phyloP scores from a whole-genome alignment of 371 early-diverging fungal species.

The Lichtheimia corymbifera region DNA sequence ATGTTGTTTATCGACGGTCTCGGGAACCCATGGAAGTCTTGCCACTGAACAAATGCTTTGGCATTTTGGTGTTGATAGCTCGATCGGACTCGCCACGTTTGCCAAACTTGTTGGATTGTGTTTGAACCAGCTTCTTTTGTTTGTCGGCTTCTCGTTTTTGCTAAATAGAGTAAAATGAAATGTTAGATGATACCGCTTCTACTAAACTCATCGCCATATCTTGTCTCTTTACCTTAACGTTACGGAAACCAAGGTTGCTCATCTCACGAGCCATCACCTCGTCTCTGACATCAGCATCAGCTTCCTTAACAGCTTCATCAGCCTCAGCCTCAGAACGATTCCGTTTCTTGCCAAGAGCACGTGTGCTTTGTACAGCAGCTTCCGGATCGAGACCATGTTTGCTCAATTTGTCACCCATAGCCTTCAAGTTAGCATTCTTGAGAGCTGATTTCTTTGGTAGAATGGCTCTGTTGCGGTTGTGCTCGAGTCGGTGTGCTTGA shows the following conservation, averaged over 20 bases:
- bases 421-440: slow-evolving; percentile 44
- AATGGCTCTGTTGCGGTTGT: slow-evolving; percentile 67
- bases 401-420: slow-evolving; percentile 60
- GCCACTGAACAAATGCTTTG: slow-evolving; percentile 96
- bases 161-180: background rate
- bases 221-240: slow-evolving; percentile 42
- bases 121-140: slow-evolving; percentile 71
- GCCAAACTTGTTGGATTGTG: slow-evolving; percentile 74
- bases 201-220: background rate
- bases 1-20: slow-evolving; percentile 75
- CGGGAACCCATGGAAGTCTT: slow-evolving; percentile 84
- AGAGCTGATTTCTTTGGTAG: slow-evolving; percentile 50
- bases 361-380: slow-evolving; percentile 54
- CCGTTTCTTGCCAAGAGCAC: slow-evolving; percentile 65
- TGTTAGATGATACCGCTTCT: background rate
- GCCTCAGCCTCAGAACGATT: slow-evolving; percentile 42
- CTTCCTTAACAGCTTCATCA: slow-evolving; percentile 60
- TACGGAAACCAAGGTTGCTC: slow-evolving; percentile 76
- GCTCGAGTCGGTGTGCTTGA: slow-evolving; percentile 70
- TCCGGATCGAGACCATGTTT: slow-evolving; percentile 63
- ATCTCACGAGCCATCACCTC: slow-evolving; percentile 60
- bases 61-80: slow-evolving; percentile 85
- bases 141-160: slow-evolving; percentile 75
- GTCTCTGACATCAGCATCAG: slow-evolving; percentile 54
- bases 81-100: slow-evolving; percentile 95